phyloP scores from a whole-genome alignment of 1,284 basidiomycete species.

The Cryptococcus deneoformans region DNA sequence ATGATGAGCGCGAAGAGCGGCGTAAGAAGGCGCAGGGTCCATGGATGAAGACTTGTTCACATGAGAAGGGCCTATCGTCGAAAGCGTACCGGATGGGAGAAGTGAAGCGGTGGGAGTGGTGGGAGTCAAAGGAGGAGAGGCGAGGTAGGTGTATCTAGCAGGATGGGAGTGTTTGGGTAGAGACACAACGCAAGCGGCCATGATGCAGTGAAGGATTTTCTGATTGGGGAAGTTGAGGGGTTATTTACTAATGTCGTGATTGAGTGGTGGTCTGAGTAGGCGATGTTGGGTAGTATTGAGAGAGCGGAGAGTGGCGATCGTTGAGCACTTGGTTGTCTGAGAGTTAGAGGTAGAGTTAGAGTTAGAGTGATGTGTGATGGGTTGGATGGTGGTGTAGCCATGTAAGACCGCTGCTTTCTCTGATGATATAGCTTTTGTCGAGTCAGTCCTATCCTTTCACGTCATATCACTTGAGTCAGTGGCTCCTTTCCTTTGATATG shows the following conservation, averaged over 20 bases:
- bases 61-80: slow-evolving; percentile 2
- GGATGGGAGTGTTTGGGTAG: slow-evolving; percentile 11
- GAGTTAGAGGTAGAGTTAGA: too few relatives aligned
- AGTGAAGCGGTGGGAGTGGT: not conserved
- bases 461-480: too few relatives aligned
- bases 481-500: too few relatives aligned
- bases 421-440: too few relatives aligned
- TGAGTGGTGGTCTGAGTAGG: too few relatives aligned
- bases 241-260: not conserved
- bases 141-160: slow-evolving; percentile 8
- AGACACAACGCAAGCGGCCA: slow-evolving; percentile 8
- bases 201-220: not conserved
- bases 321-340: too few relatives aligned
- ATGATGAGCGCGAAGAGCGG: slow-evolving; percentile 29
- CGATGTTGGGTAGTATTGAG: too few relatives aligned
- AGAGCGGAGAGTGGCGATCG: too few relatives aligned
- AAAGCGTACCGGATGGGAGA: not conserved
- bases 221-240: not conserved
- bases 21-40: slow-evolving; percentile 18
- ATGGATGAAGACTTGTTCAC: not conserved
- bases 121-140: slow-evolving; percentile 10
- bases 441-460: too few relatives aligned
- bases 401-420: too few relatives aligned
- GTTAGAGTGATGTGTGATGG: too few relatives aligned
- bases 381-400: too few relatives aligned